phyloP scores from a whole-genome alignment of 148 eudicot species.

The Chenopodium berlandieri region DNA sequence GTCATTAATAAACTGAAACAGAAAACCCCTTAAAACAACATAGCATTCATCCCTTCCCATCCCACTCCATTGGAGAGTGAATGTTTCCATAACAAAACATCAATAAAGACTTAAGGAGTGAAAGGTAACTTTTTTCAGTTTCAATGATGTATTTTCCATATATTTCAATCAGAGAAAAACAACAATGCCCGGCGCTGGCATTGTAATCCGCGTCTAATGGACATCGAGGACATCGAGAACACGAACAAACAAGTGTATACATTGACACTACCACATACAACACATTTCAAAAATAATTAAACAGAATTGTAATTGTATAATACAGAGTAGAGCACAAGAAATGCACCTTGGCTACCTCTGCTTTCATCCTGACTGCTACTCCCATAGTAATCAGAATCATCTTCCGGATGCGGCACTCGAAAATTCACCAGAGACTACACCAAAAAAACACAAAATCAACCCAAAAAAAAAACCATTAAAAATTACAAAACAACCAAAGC shows the following conservation, averaged over 20 bases:
- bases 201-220: background rate
- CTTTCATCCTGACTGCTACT: conserved; percentile 95
- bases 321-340: background rate
- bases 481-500: background rate
- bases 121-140: background rate
- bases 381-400: conserved; percentile 78
- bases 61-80: background rate
- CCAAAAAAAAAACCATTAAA: background rate
- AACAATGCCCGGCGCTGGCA: background rate
- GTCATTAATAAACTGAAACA: background rate
- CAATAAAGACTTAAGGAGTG: background rate
- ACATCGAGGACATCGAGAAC: background rate
- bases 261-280: background rate
- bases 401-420: conserved; percentile 73
- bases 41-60: background rate
- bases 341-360: conserved; percentile 72
- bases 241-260: background rate
- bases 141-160: background rate
- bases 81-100: background rate
- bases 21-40: too few species aligned
- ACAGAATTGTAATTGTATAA: background rate
- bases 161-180: background rate
- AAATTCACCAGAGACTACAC: conserved; percentile 91
- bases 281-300: background rate
- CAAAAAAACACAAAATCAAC: conserved; percentile 1